phyloP scores from a whole-genome alignment of 1,284 basidiomycete genomes.

The Pholiota adiposa region DNA sequence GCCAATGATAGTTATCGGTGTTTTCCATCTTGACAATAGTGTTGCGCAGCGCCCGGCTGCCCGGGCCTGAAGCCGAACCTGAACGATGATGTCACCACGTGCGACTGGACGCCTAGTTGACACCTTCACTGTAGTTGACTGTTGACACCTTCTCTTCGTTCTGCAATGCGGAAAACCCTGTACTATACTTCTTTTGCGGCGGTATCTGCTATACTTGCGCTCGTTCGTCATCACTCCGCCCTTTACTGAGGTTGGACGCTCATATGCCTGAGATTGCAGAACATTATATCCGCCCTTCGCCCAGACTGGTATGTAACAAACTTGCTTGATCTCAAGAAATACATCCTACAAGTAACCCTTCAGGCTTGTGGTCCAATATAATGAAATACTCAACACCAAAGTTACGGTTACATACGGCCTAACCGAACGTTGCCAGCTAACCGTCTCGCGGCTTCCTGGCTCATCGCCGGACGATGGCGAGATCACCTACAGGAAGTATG shows the following conservation, averaged over 20 bases:
- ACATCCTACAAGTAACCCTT: slow-evolving; percentile 11
- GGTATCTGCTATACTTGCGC: slow-evolving; percentile 39
- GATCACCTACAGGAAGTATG: slow-evolving; percentile 56
- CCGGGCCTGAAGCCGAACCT: no score
- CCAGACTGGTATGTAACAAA: slow-evolving; percentile 61
- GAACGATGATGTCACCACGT: no score
- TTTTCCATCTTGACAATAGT: no score
- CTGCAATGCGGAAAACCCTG: slow-evolving; percentile 30
- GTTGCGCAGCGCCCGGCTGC: no score
- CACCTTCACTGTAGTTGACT: background rate
- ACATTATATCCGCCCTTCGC: slow-evolving; percentile 56
- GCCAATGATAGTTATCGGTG: no score
- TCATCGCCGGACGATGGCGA: slow-evolving; percentile 42
- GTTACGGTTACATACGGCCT: slow-evolving; percentile 64
- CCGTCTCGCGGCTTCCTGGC: slow-evolving; percentile 51
- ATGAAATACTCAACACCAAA: slow-evolving; percentile 49
- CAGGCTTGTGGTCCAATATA: slow-evolving; percentile 60
- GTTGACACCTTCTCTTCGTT: background rate
- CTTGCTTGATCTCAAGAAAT: background rate
- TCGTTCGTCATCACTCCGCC: slow-evolving; percentile 47
- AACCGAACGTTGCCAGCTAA: slow-evolving; percentile 57
- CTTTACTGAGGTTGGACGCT: background rate
- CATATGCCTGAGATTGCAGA: slow-evolving; percentile 41
- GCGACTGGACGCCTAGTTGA: background rate
- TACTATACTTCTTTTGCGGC: slow-evolving; percentile 30